These are phyloP conservation scores for Simplicillium aogashimaense DNA, from an alignment of 2,329 filamentous ascomycete species.

Conservation along the genomic window DNA sequence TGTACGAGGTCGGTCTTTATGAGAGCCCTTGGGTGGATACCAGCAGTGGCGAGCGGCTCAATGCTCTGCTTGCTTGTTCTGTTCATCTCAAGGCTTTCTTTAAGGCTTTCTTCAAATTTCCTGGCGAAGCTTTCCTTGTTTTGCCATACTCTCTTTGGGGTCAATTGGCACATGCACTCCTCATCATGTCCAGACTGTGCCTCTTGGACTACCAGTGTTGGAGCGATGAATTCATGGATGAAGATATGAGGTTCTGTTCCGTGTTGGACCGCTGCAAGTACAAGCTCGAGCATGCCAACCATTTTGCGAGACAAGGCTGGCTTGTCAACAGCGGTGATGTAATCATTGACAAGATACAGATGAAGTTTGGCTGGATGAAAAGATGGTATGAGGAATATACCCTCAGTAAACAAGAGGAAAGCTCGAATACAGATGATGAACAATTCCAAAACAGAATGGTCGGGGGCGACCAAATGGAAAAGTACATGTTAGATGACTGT, in stretches of 20 bases:
- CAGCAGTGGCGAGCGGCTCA: neutral
- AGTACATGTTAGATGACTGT: slow-evolving; percentile 1
- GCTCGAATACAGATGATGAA: neutral
- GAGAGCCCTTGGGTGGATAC: slow-evolving; percentile 3
- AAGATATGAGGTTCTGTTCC: neutral
- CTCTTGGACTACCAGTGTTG: slow-evolving; percentile 2
- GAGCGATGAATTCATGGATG: slow-evolving; percentile 1
- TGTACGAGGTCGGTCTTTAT: slow-evolving; percentile 3
- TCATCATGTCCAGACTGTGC: slow-evolving; percentile 1
- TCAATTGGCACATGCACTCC: slow-evolving; percentile 2
- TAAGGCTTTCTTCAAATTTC: neutral
- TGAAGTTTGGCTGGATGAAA: slow-evolving; percentile 4
- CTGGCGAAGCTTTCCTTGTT: neutral
- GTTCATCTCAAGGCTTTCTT: slow-evolving; percentile 1
- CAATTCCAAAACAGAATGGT: too few relatives aligned
- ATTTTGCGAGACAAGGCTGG: slow-evolving; percentile 1
- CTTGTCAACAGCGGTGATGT: slow-evolving; percentile 1
- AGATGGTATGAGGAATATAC: slow-evolving; percentile 3
- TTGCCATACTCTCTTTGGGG: slow-evolving; percentile 4
- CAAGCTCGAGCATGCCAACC: neutral
- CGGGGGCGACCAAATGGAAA: neutral
- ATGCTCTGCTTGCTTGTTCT: slow-evolving; percentile 1
- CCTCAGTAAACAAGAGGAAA: neutral
- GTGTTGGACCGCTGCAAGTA: neutral
- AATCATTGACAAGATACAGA: neutral